Evolutionary conservation across 257 asterid genomes (phyloP).

Genomic region (Scutellaria barbata): DNA sequence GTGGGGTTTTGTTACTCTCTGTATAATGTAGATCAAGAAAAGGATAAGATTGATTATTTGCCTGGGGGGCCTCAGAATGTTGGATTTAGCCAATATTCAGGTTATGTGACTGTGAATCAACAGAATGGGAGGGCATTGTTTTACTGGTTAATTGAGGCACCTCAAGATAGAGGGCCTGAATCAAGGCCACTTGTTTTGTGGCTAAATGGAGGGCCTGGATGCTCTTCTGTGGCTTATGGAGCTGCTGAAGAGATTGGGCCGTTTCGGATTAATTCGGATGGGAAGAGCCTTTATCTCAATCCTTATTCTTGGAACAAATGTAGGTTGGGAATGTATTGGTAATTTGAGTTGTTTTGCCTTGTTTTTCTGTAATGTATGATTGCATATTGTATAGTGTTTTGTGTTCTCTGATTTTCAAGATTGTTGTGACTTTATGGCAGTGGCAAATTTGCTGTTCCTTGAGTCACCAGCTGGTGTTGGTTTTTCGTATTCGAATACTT

Average conservation of each 20-base stretch:
- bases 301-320: conserved; percentile 95
- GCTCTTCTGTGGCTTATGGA: conserved; percentile 97
- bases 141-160: conserved; percentile 92
- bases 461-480: conserved; percentile 99
- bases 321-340: conserved; percentile 42
- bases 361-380: conserved; percentile 7
- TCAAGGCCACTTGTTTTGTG: conserved; percentile 87
- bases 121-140: conserved; percentile 84
- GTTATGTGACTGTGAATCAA: conserved; percentile 79
- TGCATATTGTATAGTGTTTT: conserved; percentile 12
- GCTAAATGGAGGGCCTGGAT: conserved; percentile 99
- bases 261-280: conserved; percentile 81
- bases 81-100: conserved; percentile 77
- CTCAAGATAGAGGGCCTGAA: conserved; percentile 57
- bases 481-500: conserved; percentile 84
- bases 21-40: conserved; percentile 64
- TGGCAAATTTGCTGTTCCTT: conserved; percentile 92
- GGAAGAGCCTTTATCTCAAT: conserved; percentile 77
- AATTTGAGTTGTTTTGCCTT: conserved; percentile 1
- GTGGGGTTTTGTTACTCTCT: conserved; percentile 53
- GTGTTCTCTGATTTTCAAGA: conserved; percentile 24
- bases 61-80: conserved; percentile 90
- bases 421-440: conserved; percentile 50
- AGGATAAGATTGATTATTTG: conserved; percentile 66
- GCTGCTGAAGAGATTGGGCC: conserved; percentile 98